Evolutionary conservation across 352 stramenopile species (phyloP).

Genomic region (Thraustochytrium sp.): DNA sequence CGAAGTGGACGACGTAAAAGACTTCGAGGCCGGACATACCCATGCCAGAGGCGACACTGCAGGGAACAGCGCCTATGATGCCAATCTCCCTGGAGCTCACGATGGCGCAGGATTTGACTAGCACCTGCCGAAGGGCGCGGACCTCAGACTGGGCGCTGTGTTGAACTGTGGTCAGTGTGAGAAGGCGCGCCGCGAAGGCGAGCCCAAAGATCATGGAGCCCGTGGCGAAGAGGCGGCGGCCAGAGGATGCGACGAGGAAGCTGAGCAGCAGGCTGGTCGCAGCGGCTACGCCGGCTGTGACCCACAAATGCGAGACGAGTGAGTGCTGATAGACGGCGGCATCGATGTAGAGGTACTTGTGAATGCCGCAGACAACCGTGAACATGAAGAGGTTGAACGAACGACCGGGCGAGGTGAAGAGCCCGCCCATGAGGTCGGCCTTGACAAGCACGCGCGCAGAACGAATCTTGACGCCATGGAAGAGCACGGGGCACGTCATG

Average conservation of each 20-base stretch:
- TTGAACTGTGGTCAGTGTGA: neutral
- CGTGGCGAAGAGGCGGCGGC: neutral
- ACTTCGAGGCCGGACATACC: neutral
- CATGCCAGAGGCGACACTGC: neutral
- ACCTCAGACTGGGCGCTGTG: neutral
- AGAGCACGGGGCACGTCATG: neutral
- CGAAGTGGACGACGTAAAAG: neutral
- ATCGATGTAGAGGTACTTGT: neutral
- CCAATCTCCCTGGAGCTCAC: neutral
- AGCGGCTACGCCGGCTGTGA: neutral
- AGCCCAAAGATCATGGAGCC: neutral
- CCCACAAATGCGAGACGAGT: neutral
- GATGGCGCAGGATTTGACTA: neutral
- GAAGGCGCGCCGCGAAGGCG: neutral
- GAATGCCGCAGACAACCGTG: neutral
- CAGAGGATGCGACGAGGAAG: neutral
- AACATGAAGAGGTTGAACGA: neutral
- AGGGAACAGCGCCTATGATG: neutral
- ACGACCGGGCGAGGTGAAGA: neutral
- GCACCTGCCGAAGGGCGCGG: neutral
- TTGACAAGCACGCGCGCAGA: neutral
- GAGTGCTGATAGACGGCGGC: neutral
- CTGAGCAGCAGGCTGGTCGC: neutral
- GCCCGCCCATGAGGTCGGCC: neutral
- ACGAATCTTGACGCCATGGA: neutral